These are phyloP conservation scores for Evernia prunastri DNA, from an alignment of 495 filamentous ascomycete species.

Conservation along the genomic window DNA sequence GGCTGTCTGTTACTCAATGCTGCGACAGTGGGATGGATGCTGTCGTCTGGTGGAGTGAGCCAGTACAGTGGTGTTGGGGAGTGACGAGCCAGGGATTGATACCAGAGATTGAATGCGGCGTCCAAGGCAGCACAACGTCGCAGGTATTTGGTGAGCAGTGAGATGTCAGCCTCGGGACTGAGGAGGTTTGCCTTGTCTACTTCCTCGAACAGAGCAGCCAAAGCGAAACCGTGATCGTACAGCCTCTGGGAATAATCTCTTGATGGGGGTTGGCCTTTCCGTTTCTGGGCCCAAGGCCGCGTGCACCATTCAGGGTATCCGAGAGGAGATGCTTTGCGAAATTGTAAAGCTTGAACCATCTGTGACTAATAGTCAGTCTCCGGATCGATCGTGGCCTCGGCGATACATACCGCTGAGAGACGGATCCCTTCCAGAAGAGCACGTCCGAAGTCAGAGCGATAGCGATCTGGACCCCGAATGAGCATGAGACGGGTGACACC, in stretches of 20 bases:
- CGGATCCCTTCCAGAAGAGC: background rate
- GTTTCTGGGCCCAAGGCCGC: background rate
- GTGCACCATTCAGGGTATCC: background rate
- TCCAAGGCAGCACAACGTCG: conserved; percentile 2
- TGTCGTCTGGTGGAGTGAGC: background rate
- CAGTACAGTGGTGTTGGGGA: background rate
- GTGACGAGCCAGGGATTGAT: background rate
- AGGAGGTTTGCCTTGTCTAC: background rate
- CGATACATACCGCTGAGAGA: background rate
- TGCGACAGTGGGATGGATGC: background rate
- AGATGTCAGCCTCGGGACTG: background rate
- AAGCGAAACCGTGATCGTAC: conserved; percentile 1
- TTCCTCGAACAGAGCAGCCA: conserved; percentile 1
- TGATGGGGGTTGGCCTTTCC: background rate
- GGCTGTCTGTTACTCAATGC: background rate
- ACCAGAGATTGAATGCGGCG: conserved; percentile 2
- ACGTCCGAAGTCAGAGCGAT: background rate
- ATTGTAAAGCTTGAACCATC: conserved; percentile 1
- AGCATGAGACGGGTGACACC: background rate
- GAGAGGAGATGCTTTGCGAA: background rate
- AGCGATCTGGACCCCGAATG: background rate
- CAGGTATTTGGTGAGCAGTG: background rate
- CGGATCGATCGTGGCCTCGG: background rate
- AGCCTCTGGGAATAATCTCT: background rate
- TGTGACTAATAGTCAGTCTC: background rate